Base-by-base conservation (phyloP, 2,329 filamentous ascomycete genomes). In the Teratosphaeria destructans region DNA sequence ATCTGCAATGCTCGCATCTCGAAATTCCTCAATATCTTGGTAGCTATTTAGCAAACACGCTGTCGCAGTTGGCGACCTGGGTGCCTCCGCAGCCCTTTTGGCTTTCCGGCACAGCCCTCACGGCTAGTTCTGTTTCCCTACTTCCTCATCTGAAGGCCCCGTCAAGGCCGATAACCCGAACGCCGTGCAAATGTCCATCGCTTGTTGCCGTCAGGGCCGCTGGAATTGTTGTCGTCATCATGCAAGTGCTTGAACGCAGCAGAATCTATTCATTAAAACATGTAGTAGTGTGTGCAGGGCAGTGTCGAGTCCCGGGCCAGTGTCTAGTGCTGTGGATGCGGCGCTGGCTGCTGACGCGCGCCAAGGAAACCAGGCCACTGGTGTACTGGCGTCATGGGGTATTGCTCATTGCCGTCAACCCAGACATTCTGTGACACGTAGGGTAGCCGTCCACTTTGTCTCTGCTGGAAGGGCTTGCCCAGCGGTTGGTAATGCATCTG, bases 401-500 rank as follows among this genome's bases (percentile, higher is more conserved):
- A 66, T 32, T 66, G 66, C 16, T 68, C 65, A 27, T 64, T 65
- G 27, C 66, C 67, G 57, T 72, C 67, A 14, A 71, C 65, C 70
- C 70, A 74, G 27, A 72, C 64, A 54, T 72, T 72, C 60, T 73
- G 71, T 10, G 66, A 64, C 12, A 73, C 64, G 60, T 74, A 73
- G 12, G 78, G 78, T 29, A 80, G 66, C 29, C 73, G 73, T 14
- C 78, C 78, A 39, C 70, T 71, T 53, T 77, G 74, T 49, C 72
- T 72, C 58, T 79, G 76, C 27, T 77, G 77, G 59, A 71, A 73
- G 3, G 77, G 76, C 60, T 77, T 73, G 10, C 77, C 77, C 23
- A 80, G 67, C 10, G 77, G 75, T 63, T 80, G 78, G 60, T 80
- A 80, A 56, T 79, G 77, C 78, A 80, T 79, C 60, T 78, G 77